Percentiles rank a stretch among this genome's conserved stretches.
Conservation (phyloP, 176 grass and related monocot species). For the Pontederia crassipes region DNA sequence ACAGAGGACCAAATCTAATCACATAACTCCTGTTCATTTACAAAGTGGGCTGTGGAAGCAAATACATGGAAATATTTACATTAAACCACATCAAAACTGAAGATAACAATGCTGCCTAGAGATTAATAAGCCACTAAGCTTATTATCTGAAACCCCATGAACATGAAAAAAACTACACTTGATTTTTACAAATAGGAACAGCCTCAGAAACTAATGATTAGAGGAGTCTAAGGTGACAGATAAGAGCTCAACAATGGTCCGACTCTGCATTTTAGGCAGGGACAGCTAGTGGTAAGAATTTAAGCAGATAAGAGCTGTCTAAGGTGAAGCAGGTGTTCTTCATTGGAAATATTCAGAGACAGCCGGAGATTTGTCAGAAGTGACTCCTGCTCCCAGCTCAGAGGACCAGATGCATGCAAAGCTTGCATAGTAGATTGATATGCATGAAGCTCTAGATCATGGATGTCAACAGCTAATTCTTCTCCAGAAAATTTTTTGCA, state of each 20-base stretch:
- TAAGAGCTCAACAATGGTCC: neutral
- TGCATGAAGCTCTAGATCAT: slow-evolving; percentile 52
- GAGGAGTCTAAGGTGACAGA: no score
- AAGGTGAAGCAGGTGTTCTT: slow-evolving; percentile 60
- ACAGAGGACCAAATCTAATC: no score
- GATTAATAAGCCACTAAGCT: no score
- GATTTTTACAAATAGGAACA: no score
- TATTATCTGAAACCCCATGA: no score
- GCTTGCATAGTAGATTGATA: slow-evolving; percentile 55
- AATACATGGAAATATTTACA: neutral
- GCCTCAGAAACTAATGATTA: no score
- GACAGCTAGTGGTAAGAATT: neutral
- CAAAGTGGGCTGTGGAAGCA: neutral
- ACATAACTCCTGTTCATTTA: no score
- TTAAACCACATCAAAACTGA: no score
- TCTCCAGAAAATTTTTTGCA: neutral
- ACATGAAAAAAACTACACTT: no score
- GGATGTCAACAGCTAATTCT: slow-evolving; percentile 24
- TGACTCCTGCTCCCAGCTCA: slow-evolving; percentile 76
- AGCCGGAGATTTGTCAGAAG: slow-evolving; percentile 72
- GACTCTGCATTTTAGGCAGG: no score
- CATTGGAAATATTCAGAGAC: slow-evolving; percentile 66
- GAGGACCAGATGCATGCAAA: slow-evolving; percentile 51
- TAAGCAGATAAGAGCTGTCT: slow-evolving; percentile 43
- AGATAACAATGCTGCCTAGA: no score